Conservation (phyloP, 148 eudicot genomes). For the Talinum fruticosum region DNA sequence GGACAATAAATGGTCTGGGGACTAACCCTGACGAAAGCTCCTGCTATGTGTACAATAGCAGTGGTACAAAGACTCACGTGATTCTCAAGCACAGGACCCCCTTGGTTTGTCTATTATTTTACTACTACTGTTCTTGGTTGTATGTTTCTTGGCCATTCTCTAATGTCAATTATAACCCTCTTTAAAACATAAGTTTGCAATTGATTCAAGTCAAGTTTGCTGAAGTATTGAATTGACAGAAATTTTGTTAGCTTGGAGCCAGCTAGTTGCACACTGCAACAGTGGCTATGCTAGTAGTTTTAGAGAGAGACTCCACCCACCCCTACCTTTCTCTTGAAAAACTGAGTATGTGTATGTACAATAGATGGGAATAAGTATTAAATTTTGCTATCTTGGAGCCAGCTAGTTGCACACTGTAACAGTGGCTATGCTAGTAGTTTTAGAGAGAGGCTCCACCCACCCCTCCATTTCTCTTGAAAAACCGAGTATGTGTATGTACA, state of each 20-base stretch:
- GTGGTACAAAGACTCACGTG: conserved; percentile 68
- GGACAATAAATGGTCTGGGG: conserved; percentile 75
- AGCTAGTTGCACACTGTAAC: not conserved
- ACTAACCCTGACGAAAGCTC: conserved; percentile 76
- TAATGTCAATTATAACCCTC: not conserved
- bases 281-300: not conserved
- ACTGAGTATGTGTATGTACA: not conserved
- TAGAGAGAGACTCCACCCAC: not conserved
- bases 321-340: too few relatives aligned
- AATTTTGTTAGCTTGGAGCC: not conserved
- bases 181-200: not conserved
- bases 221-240: not conserved
- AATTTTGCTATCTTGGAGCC: too few relatives aligned
- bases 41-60: conserved; percentile 54
- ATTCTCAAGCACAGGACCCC: conserved; percentile 93
- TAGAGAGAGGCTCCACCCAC: not conserved
- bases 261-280: not conserved
- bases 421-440: not conserved
- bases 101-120: conserved; percentile 53
- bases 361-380: not conserved
- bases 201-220: not conserved
- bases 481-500: not conserved
- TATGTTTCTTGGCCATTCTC: not conserved
- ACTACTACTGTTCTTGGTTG: conserved; percentile 1
- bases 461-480: too few relatives aligned